Percentiles rank a stretch among this genome's conserved stretches.
Conservation (phyloP, 108 stramenopile genomes). For the Chaetoceros tenuissimus region DNA sequence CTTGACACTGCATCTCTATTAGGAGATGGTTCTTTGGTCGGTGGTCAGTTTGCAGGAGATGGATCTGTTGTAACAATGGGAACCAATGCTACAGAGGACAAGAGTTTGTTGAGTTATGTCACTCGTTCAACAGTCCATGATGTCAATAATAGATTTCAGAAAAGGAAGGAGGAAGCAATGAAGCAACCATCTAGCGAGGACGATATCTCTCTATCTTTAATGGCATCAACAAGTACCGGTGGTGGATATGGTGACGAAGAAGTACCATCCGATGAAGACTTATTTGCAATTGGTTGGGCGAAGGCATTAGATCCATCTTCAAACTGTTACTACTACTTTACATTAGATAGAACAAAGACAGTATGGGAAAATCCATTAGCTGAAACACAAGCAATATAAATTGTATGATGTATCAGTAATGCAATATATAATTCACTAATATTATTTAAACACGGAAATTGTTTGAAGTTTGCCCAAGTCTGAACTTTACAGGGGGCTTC, state of each 20-base stretch:
- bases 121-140: background rate
- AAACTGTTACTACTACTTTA: slow-evolving; percentile 79
- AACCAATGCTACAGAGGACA: background rate
- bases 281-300: slow-evolving; percentile 79
- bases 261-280: slow-evolving; percentile 73
- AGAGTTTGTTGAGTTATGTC: background rate
- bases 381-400: background rate
- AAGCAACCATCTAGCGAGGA: background rate
- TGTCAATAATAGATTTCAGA: background rate
- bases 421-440: too few relatives aligned
- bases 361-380: slow-evolving; percentile 82
- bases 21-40: background rate
- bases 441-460: too few relatives aligned
- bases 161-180: background rate
- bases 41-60: background rate
- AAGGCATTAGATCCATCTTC: slow-evolving; percentile 81
- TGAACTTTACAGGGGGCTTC: too few relatives aligned
- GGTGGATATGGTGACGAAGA: slow-evolving; percentile 18
- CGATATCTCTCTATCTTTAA: background rate
- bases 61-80: background rate
- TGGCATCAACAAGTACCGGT: background rate
- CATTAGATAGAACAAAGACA: slow-evolving; percentile 67
- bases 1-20: background rate
- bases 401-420: too few relatives aligned
- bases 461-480: too few relatives aligned